Conservation (phyloP, 2,329 filamentous ascomycete species). For the Penicillium digitatum region DNA sequence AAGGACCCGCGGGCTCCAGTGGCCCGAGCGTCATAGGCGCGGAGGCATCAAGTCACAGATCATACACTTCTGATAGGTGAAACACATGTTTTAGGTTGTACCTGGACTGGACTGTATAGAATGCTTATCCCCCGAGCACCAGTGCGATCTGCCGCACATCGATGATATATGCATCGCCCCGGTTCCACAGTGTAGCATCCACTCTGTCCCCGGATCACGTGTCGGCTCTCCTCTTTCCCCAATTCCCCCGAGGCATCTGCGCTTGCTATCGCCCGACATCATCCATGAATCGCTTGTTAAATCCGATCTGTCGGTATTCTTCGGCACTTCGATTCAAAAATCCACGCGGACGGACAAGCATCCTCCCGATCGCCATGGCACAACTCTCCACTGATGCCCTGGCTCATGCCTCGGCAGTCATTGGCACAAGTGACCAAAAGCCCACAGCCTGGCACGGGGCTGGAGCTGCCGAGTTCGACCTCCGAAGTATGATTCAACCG, state of each 20-base stretch:
- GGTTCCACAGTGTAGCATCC: neutral
- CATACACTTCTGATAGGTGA: neutral
- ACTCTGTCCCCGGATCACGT: slow-evolving; percentile 2
- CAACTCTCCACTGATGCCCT: slow-evolving; percentile 17
- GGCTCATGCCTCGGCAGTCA: slow-evolving; percentile 5
- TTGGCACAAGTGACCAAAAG: slow-evolving; percentile 3
- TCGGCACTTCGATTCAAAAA: slow-evolving; percentile 4
- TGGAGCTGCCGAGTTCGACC: slow-evolving; percentile 55
- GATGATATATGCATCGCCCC: neutral
- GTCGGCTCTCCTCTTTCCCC: slow-evolving; percentile 8
- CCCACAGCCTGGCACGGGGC: slow-evolving; percentile 40
- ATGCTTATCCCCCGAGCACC: neutral
- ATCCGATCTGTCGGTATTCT: slow-evolving; percentile 11
- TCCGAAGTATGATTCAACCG: slow-evolving; percentile 44
- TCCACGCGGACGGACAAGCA: neutral
- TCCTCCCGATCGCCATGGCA: slow-evolving; percentile 18
- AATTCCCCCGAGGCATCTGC: neutral
- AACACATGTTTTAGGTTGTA: neutral
- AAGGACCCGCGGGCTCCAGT: slow-evolving; percentile 4
- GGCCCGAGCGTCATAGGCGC: neutral
- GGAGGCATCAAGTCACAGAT: neutral
- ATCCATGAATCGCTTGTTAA: slow-evolving; percentile 16
- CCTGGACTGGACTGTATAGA: neutral
- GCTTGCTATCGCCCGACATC: neutral
- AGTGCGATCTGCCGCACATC: neutral